Base-by-base conservation (phyloP, 768 basidiomycete species). In the Udeniomyces megalosporus region DNA sequence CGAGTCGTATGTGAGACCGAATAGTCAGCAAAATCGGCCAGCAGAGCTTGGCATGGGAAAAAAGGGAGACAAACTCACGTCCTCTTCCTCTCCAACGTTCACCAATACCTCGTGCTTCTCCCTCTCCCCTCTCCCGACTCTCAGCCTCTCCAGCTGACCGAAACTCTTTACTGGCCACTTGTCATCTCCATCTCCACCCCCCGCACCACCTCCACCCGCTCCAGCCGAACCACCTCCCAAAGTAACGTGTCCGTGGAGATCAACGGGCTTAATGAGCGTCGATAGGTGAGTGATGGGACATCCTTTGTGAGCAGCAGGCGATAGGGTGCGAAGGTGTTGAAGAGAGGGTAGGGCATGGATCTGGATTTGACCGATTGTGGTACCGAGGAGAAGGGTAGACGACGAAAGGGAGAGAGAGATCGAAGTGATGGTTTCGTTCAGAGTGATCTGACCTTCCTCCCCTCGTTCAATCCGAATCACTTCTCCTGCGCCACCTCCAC, bases 281-380 rank as follows among this genome's bases (percentile, higher is more conserved):
- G 79, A 74, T 6, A 99, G 73, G 72, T 82, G 77, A 17, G 87
- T 82, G 71, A 96, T 83, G 34, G 80, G 62, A 73, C 67, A 81
- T 71, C 48, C 81, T 81, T 67, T 66, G 82, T 84, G 71, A 81
- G 84, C 60, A 5, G 74, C 72, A 0, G 73, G 68, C 17, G 66
- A 44, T 67, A 96, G 82, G 29, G 85, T 84, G 50, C 91, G 85
- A 29, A 95, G 76, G 31, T 83, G 81, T 70, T 97, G 92, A 69
- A 91, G 88, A 0, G 93, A 93, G 1, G 88, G 82, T 32, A 93
- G 80, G 66, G 95, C 87, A 71, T 91, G 89, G 44, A 90, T 72
- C 61, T 88, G 80, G 54, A 96, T 80, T 14, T 81, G 70, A 2
- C 89, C 89, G 1, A 79, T 72, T 2, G 79, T 71, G 0, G 89